A percentile compares a stretch with the other conserved stretches of the same genome.
Evolutionary conservation across 108 stramenopile genomes (phyloP).

Genomic region (Cyclotella baltica): DNA sequence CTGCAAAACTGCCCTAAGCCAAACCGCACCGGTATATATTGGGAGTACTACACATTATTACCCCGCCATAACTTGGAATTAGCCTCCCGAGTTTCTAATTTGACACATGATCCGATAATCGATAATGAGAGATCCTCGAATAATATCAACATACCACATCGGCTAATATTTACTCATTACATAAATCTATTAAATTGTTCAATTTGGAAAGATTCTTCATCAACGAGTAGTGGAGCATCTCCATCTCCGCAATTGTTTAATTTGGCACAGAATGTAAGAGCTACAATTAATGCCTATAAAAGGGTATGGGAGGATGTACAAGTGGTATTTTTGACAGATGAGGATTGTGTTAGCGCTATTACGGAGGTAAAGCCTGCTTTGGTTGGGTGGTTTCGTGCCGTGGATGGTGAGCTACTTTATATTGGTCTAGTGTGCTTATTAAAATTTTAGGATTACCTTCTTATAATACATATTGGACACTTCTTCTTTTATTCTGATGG

Average conservation of each 20-base stretch:
- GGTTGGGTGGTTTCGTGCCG: background rate
- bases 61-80: no score
- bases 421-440: background rate
- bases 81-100: no score
- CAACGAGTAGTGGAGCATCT: background rate
- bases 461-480: no score
- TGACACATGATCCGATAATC: no score
- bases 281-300: background rate
- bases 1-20: no score
- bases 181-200: background rate
- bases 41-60: no score
- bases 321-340: background rate
- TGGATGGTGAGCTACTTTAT: background rate
- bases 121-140: no score
- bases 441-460: no score
- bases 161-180: conserved; percentile 13
- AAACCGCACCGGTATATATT: no score
- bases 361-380: background rate
- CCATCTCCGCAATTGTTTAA: background rate
- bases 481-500: background rate
- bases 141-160: conserved; percentile 22
- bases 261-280: background rate
- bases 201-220: background rate
- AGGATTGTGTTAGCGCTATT: background rate
- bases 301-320: background rate